Percentiles rank a stretch among this genome's conserved stretches.
Conservation (phyloP, 2,329 filamentous ascomycete genomes). For the Aspergillus sp. region DNA sequence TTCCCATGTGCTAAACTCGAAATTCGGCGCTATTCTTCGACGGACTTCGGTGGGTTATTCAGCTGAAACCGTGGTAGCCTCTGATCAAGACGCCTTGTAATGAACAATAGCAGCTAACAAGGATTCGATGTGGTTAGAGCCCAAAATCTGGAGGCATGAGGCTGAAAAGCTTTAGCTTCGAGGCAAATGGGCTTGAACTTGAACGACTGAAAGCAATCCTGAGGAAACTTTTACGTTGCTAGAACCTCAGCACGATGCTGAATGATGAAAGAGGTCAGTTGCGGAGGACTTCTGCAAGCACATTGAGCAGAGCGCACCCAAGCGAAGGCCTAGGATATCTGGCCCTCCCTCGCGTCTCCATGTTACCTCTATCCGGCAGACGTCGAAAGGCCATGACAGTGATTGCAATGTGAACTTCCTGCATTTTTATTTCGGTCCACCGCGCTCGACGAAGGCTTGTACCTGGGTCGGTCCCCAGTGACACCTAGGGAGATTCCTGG, state of each 20-base stretch:
- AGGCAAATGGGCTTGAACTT: constrained; percentile 71
- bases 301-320: constrained; percentile 75
- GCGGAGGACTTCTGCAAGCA: constrained; percentile 68
- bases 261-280: constrained; percentile 59
- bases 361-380: neutral
- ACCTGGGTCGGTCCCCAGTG: neutral
- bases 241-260: constrained; percentile 63
- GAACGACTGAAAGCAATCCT: constrained; percentile 69
- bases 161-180: constrained; percentile 68
- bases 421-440: neutral
- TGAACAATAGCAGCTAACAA: constrained; percentile 11
- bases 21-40: neutral
- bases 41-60: neutral
- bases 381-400: neutral
- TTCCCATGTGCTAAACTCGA: neutral
- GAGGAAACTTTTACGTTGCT: constrained; percentile 59
- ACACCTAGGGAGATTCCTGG: neutral
- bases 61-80: neutral
- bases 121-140: constrained; percentile 52
- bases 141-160: constrained; percentile 80
- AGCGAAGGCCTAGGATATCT: constrained; percentile 80
- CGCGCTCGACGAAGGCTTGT: neutral
- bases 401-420: neutral
- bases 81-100: neutral
- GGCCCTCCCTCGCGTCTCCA: neutral